phyloP scores from a whole-genome alignment of 2,329 filamentous ascomycete genomes.

The Parafenestella ontariensis region DNA sequence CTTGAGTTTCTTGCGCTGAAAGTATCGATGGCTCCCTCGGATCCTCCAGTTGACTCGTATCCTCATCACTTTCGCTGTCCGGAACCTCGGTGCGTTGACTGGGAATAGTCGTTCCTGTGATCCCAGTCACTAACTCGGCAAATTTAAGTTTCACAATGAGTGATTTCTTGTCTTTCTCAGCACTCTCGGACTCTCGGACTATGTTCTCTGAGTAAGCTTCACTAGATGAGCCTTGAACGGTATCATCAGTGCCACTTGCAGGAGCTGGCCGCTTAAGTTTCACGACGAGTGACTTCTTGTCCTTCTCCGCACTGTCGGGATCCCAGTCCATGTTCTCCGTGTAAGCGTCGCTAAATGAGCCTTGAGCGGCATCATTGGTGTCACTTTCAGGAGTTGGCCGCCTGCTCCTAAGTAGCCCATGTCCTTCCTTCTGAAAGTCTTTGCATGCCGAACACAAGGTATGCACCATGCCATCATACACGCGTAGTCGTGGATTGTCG shows the following conservation, averaged over 20 bases:
- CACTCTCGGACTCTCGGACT: too few relatives aligned
- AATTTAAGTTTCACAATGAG: too few relatives aligned
- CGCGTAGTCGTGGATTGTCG: not conserved
- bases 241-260: not conserved
- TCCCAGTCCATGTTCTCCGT: not conserved
- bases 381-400: not conserved
- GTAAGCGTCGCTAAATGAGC: too few relatives aligned
- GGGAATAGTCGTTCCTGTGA: not conserved
- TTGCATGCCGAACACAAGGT: constrained; percentile 3
- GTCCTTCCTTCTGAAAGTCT: not conserved
- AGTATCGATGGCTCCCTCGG: too few relatives aligned
- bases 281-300: not conserved
- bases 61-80: not conserved
- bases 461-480: constrained; percentile 2
- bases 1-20: not conserved
- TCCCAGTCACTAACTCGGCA: too few relatives aligned
- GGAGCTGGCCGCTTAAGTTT: not conserved
- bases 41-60: not conserved
- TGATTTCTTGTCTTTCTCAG: too few relatives aligned
- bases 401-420: not conserved
- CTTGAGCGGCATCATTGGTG: not conserved
- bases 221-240: too few relatives aligned
- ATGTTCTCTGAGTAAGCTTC: too few relatives aligned
- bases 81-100: not conserved
- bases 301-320: not conserved